Conservation (phyloP, 495 filamentous ascomycete genomes). For the Xylaria acuta region DNA sequence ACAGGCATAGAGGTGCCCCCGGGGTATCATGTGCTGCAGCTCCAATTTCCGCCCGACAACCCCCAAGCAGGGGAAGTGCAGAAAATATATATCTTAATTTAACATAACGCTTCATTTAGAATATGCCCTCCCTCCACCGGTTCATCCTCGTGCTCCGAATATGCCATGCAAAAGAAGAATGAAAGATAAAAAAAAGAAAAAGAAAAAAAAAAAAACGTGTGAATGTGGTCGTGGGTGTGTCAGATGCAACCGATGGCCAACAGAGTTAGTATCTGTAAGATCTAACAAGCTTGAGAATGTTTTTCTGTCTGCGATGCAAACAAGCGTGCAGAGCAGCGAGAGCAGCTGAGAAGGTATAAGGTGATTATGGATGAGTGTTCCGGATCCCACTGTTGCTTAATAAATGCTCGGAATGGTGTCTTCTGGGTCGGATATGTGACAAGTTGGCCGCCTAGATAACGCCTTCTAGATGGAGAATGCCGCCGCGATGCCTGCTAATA, state of each 20-base stretch:
- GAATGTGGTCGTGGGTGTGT: not conserved
- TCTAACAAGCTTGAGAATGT: not conserved
- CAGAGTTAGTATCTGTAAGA: not conserved
- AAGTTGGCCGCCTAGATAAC: not conserved
- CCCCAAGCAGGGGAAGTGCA: not conserved
- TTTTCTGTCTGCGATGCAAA: not conserved
- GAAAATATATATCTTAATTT: not conserved
- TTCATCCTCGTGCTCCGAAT: not conserved
- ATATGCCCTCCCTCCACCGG: not conserved
- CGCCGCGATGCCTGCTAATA: not conserved
- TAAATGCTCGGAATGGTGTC: not conserved
- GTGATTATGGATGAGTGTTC: not conserved
- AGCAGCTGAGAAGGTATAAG: not conserved
- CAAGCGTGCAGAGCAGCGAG: not conserved
- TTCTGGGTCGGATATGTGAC: not conserved
- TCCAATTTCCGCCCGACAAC: constrained; percentile 3
- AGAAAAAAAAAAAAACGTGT: not conserved
- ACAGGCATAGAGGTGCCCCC: not conserved
- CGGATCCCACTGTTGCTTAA: not conserved
- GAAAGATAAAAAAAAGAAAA: not conserved
- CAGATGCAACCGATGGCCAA: not conserved
- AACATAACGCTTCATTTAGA: not conserved
- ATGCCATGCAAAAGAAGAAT: not conserved
- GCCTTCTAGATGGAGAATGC: constrained; percentile 9
- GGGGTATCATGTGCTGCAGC: constrained; percentile 11